Evolutionary conservation across 768 basidiomycete genomes (phyloP).

Genomic region (Boletus patriciae): DNA sequence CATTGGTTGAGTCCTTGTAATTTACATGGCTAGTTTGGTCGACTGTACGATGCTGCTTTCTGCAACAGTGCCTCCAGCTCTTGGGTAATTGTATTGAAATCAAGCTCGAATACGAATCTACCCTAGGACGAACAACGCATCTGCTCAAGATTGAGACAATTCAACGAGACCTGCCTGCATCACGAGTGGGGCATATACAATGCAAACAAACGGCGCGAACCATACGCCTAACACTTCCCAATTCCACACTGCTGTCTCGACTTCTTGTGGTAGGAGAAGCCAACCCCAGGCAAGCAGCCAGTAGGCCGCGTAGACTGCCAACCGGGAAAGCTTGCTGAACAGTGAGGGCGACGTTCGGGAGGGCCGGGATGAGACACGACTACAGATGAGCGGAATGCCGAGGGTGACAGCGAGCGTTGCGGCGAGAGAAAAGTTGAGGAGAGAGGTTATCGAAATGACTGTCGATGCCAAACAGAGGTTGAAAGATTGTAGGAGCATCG

Average conservation of each 20-base stretch:
- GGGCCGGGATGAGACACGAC: slow-evolving; percentile 34
- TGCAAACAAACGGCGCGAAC: slow-evolving; percentile 80
- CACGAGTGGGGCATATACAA: slow-evolving; percentile 74
- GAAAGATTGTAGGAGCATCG: slow-evolving; percentile 62
- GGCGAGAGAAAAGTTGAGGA: slow-evolving; percentile 92
- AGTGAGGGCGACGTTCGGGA: slow-evolving; percentile 17
- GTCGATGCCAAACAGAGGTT: slow-evolving; percentile 85
- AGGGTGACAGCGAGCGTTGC: slow-evolving; percentile 64
- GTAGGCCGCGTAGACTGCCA: slow-evolving; percentile 38
- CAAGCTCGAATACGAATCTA: neutral
- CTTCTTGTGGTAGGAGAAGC: slow-evolving; percentile 49
- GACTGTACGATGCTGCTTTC: neutral
- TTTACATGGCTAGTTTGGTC: neutral
- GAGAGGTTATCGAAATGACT: slow-evolving; percentile 79
- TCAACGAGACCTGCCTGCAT: slow-evolving; percentile 68
- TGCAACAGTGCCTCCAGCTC: neutral
- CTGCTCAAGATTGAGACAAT: slow-evolving; percentile 24
- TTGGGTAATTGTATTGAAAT: neutral
- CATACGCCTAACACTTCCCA: slow-evolving; percentile 81
- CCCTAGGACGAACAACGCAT: neutral
- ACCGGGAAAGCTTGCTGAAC: slow-evolving; percentile 24
- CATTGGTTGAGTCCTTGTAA: slow-evolving; percentile 22
- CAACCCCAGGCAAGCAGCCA: slow-evolving; percentile 55
- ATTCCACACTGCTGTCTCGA: slow-evolving; percentile 59
- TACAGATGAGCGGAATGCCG: slow-evolving; percentile 60